Evolutionary conservation across 345 rosid species (phyloP).

Genomic region (Capsella bursapastoris): DNA sequence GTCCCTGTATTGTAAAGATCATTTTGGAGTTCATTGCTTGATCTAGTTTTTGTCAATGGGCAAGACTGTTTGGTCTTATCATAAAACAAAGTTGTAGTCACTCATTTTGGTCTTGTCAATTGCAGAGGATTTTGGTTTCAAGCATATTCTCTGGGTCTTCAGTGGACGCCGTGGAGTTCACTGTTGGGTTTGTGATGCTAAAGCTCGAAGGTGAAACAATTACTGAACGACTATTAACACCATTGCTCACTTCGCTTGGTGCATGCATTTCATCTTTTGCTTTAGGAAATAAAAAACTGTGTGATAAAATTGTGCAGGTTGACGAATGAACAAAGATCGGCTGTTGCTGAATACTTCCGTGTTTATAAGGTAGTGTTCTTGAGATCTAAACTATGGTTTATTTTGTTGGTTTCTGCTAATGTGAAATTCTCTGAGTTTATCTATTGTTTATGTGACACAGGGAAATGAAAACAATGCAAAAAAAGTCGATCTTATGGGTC

Average conservation of each 20-base stretch:
- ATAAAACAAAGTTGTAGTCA: neutral
- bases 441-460: constrained; percentile 45
- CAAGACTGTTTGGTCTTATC: neutral
- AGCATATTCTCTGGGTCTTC: constrained; percentile 89
- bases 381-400: neutral
- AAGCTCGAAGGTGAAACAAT: constrained; percentile 77
- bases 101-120: constrained; percentile 20
- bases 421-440: constrained; percentile 9
- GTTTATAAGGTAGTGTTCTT: constrained; percentile 68
- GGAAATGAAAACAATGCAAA: constrained; percentile 85
- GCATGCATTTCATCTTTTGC: neutral
- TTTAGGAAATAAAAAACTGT: constrained; percentile 10
- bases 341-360: constrained; percentile 88
- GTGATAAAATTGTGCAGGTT: constrained; percentile 53
- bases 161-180: constrained; percentile 98
- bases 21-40: neutral
- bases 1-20: neutral
- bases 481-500: constrained; percentile 72
- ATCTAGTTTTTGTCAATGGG: neutral
- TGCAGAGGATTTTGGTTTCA: constrained; percentile 94
- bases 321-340: constrained; percentile 88
- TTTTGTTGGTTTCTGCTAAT: neutral
- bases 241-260: neutral
- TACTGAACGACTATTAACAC: neutral
- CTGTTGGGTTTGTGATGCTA: constrained; percentile 96